phyloP scores from a whole-genome alignment of 1,284 basidiomycete species.

The Cryptococcus sp. region DNA sequence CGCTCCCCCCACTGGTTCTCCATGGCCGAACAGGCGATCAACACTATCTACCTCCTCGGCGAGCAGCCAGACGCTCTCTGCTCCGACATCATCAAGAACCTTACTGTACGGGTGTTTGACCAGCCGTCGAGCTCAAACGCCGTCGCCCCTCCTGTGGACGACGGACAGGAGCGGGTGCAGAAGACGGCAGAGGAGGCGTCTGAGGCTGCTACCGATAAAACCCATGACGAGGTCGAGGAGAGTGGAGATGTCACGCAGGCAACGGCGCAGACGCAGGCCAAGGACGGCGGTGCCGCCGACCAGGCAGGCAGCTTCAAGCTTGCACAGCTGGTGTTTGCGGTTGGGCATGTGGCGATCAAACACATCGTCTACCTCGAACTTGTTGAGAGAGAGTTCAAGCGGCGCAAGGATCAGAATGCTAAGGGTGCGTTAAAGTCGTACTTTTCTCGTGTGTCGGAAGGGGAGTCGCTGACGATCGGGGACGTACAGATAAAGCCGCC shows the following conservation, averaged over 20 bases:
- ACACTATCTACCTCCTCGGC: conserved; percentile 90
- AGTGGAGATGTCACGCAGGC: not conserved
- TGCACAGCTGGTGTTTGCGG: conserved; percentile 86
- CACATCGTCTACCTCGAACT: conserved; percentile 95
- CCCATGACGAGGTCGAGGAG: conserved; percentile 14
- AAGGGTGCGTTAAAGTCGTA: conserved; percentile 57
- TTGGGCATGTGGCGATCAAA: conserved; percentile 95
- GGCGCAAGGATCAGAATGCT: conserved; percentile 84
- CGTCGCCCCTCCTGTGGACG: conserved; percentile 4
- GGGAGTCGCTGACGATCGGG: conserved; percentile 32
- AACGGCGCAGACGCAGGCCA: not conserved
- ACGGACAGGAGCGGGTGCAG: conserved; percentile 4
- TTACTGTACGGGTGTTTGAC: conserved; percentile 69
- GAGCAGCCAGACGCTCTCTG: conserved; percentile 90
- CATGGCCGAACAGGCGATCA: conserved; percentile 93
- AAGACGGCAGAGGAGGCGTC: conserved; percentile 4
- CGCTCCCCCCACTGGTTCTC: conserved; percentile 91
- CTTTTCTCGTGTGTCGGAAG: not conserved
- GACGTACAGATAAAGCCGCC: conserved; percentile 44
- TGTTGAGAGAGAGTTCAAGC: conserved; percentile 95
- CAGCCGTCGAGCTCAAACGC: conserved; percentile 8
- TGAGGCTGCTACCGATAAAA: conserved; percentile 12
- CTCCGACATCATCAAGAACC: conserved; percentile 72
- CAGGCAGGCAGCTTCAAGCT: conserved; percentile 77
- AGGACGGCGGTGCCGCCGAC: conserved; percentile 47